Evolutionary conservation across 495 filamentous ascomycete species (phyloP).

Genomic region (Neurospora sp.): DNA sequence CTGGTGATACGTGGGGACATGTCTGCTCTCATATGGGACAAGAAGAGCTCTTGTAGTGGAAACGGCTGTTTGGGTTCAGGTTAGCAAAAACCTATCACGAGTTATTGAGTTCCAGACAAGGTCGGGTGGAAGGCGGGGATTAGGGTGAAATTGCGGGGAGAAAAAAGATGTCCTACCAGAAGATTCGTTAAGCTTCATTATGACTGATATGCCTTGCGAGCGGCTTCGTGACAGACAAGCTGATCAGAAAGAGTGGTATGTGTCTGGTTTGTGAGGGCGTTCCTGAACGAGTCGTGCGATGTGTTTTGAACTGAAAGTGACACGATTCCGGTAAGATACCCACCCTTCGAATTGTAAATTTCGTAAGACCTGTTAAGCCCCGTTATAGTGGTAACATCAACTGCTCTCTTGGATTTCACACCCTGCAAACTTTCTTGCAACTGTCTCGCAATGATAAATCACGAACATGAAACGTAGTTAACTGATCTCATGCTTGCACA

Average conservation of each 20-base stretch:
- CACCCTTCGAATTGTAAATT: not conserved
- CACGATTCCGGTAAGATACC: not conserved
- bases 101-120: not conserved
- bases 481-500: not conserved
- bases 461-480: not conserved
- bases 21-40: slow-evolving; percentile 73
- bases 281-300: not conserved
- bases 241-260: not conserved
- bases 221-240: not conserved
- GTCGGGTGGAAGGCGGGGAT: not conserved
- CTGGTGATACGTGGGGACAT: slow-evolving; percentile 71
- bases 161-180: too few species aligned
- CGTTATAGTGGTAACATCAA: not conserved
- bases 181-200: slow-evolving; percentile 33
- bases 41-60: slow-evolving; percentile 56
- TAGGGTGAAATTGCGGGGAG: not conserved
- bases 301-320: not conserved
- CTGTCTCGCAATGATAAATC: not conserved
- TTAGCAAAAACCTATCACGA: not conserved
- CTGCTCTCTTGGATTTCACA: not conserved
- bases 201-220: not conserved
- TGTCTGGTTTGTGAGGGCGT: not conserved
- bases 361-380: not conserved
- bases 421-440: not conserved
- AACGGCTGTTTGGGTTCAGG: slow-evolving; percentile 41